phyloP scores from a whole-genome alignment of 148 eudicot species.

The Rhododendron simsii region DNA sequence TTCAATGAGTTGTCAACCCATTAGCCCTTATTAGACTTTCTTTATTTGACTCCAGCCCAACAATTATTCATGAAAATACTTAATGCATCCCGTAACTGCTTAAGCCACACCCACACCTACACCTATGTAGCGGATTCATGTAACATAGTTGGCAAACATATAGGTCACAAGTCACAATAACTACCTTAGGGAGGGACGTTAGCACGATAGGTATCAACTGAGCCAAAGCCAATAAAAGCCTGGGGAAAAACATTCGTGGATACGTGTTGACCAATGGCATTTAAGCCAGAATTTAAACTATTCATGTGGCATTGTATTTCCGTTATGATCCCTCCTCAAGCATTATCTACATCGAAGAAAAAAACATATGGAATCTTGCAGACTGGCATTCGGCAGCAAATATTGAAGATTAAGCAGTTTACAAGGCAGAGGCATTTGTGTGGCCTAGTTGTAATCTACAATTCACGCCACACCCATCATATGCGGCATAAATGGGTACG shows the following conservation, averaged over 20 bases:
- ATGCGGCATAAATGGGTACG: not conserved
- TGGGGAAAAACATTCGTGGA: not conserved
- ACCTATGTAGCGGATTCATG: not conserved
- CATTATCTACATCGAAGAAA: not conserved
- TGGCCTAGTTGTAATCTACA: not conserved
- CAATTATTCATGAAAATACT: not conserved
- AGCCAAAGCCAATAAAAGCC: not conserved
- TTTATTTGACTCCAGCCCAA: not conserved
- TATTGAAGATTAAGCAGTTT: not conserved
- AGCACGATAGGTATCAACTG: not conserved
- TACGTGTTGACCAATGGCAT: not conserved
- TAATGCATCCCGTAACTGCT: not conserved
- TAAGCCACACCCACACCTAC: not conserved
- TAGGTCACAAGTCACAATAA: not conserved
- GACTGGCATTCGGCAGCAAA: not conserved
- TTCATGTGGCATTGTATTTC: not conserved
- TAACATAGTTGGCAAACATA: not conserved
- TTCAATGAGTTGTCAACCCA: not conserved
- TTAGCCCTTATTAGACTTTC: not conserved
- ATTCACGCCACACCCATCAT: not conserved
- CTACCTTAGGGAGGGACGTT: not conserved
- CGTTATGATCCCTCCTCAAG: not conserved
- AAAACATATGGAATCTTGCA: not conserved
- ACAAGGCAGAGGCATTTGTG: not conserved
- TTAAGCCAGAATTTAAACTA: not conserved